Evolutionary conservation across 2,329 filamentous ascomycete species (phyloP).

Genomic region (Neobulgaria alba): DNA sequence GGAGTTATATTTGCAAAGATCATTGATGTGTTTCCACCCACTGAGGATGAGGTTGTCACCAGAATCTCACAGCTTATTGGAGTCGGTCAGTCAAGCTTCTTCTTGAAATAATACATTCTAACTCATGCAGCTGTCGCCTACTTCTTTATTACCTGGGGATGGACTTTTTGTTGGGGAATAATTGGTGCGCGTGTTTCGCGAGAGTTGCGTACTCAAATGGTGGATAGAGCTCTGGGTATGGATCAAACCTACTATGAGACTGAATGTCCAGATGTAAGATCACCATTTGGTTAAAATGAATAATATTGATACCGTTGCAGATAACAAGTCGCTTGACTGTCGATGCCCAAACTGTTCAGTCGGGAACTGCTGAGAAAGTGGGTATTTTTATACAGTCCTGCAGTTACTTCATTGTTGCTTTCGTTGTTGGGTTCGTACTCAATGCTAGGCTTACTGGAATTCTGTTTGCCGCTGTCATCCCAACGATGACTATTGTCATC

Average conservation of each 20-base stretch:
- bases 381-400: slow-evolving; percentile 45
- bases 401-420: slow-evolving; percentile 51
- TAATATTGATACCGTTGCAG: slow-evolving; percentile 40
- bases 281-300: not conserved
- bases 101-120: slow-evolving; percentile 1
- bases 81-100: slow-evolving; percentile 9
- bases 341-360: slow-evolving; percentile 49
- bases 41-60: slow-evolving; percentile 33
- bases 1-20: slow-evolving; percentile 57
- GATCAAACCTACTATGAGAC: slow-evolving; percentile 44
- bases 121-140: slow-evolving; percentile 33
- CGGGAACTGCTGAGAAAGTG: slow-evolving; percentile 52
- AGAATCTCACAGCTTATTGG: slow-evolving; percentile 34
- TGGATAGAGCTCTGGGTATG: slow-evolving; percentile 40
- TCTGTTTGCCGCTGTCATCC: slow-evolving; percentile 41
- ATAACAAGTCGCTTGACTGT: slow-evolving; percentile 44
- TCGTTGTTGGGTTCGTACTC: slow-evolving; percentile 50
- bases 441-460: slow-evolving; percentile 47
- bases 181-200: slow-evolving; percentile 41
- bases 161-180: slow-evolving; percentile 41
- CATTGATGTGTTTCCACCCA: slow-evolving; percentile 47
- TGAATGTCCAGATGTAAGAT: slow-evolving; percentile 39
- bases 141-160: slow-evolving; percentile 41
- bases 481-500: slow-evolving; percentile 40
- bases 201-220: slow-evolving; percentile 36